These are phyloP conservation scores for Oidiodendron maius DNA, from an alignment of 495 filamentous ascomycete genomes.

Conservation along the genomic window DNA sequence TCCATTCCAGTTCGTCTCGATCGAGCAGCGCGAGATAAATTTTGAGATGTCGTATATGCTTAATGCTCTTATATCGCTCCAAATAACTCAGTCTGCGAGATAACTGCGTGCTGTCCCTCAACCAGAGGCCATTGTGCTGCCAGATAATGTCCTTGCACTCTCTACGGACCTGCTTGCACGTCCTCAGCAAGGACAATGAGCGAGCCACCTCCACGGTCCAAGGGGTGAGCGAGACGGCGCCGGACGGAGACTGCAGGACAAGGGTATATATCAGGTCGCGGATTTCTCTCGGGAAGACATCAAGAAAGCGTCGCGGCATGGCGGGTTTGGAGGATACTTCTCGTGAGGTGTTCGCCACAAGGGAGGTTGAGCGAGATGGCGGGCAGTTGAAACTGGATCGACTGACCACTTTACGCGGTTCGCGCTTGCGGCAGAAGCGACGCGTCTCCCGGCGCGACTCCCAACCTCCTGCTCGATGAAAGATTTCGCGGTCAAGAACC, in stretches of 20 bases:
- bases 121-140: conserved; percentile 12
- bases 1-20: conserved; percentile 23
- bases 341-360: neutral
- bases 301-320: conserved; percentile 12
- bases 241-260: conserved; percentile 14
- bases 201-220: conserved; percentile 20
- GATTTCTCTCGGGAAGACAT: conserved; percentile 21
- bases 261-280: conserved; percentile 22
- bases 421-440: conserved; percentile 15
- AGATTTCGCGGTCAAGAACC: conserved; percentile 2
- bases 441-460: conserved; percentile 12
- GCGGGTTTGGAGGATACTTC: neutral
- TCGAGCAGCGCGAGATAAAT: conserved; percentile 18
- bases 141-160: conserved; percentile 25
- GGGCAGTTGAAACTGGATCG: neutral
- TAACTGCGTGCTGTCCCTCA: conserved; percentile 12
- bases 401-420: conserved; percentile 19
- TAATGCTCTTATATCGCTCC: neutral
- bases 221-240: conserved; percentile 14
- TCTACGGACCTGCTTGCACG: conserved; percentile 17
- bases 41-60: conserved; percentile 11
- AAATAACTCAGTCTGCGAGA: conserved; percentile 7
- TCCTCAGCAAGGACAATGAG: conserved; percentile 19
- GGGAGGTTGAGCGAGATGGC: neutral
- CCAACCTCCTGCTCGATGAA: conserved; percentile 10